A percentile compares a stretch with the other conserved stretches of the same genome.
These are phyloP conservation scores for Nemania serpens DNA, from an alignment of 2,329 filamentous ascomycete species.

Conservation along the genomic window DNA sequence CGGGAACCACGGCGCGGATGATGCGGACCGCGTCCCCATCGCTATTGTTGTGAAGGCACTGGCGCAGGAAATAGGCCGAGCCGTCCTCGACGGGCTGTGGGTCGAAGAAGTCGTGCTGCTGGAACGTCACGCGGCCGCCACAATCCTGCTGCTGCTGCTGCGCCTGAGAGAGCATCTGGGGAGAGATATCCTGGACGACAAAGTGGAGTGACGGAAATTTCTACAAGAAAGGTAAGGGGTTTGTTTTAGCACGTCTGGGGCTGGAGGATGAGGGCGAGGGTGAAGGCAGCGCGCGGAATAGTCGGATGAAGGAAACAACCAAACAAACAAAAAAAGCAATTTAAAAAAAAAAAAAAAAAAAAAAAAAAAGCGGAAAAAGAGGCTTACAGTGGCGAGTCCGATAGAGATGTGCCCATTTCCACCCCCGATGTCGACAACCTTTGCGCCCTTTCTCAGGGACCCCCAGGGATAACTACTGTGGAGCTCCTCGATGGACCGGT, in stretches of 20 bases:
- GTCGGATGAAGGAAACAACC: no score
- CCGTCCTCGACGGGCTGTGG: constrained; percentile 18
- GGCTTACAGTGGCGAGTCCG: constrained; percentile 34
- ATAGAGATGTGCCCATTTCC: constrained; percentile 35
- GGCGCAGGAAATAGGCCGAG: constrained; percentile 17
- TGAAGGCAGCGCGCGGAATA: no score
- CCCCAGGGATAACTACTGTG: constrained; percentile 37
- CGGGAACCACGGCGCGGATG: constrained; percentile 21
- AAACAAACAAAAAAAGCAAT: no score
- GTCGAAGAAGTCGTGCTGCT: constrained; percentile 23
- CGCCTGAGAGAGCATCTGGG: constrained; percentile 5
- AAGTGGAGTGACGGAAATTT: constrained; percentile 21
- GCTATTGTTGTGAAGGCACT: constrained; percentile 21
- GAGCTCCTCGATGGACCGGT: constrained; percentile 36
- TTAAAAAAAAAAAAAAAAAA: background rate
- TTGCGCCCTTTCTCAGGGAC: constrained; percentile 29
- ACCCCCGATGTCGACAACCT: constrained; percentile 41
- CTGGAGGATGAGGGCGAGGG: no score
- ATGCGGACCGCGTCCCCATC: constrained; percentile 19
- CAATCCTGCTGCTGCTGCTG: background rate
- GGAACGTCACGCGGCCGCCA: constrained; percentile 17
- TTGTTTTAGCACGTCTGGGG: background rate
- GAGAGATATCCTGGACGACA: constrained; percentile 22
- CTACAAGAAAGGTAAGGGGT: background rate
- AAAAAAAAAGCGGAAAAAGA: background rate